Base-by-base conservation (phyloP, 108 stramenopile genomes). In the Discostella stelligeroides region DNA sequence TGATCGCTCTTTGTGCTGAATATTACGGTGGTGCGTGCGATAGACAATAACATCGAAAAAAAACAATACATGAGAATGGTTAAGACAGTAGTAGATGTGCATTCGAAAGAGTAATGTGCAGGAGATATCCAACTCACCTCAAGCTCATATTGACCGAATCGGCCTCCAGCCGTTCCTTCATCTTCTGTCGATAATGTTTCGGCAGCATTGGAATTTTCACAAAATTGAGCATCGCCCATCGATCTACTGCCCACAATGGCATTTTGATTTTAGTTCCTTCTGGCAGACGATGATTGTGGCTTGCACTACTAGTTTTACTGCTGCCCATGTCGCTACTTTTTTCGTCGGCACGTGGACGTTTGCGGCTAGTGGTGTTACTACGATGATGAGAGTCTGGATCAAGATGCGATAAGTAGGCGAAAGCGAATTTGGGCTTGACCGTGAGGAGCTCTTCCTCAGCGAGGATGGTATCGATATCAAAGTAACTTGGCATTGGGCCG, bases 381-480 rank as follows among this genome's bases (percentile, higher is more conserved):
- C 18, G n/a, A 37, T 49, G 68, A 49, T 30, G 12, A 0, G 48
- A 55, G 42, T 92, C 92, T 6, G 92, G 92, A 61, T 97, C 96
- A 34, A 98, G 74, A 65, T 94, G 86, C 8, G 88, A 84, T 60
- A 98, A 63, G 39, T 91, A 86, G 1, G 82, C 68, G 61, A 92
- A 97, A 10, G 94, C 89, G 66, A 91, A 84, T 13, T 73, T 60
- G 23, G 92, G 95, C 20, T 83, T 83, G 63, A 91, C 91, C 1
- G 94, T 94, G 27, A 98, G 66, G 47, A 97, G 83, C 60, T 97
- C 96, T 77, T 98, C 98, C 73, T 97, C 98, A 25, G 94, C 91
- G 66, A 98, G 83, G 55, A 98, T 96, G 34, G 87, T 82, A 56
- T 97, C 96, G 49, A 98, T 82, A 61, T 97, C 96, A 76, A 88